Base-by-base conservation (phyloP, 2,329 filamentous ascomycete species). In the Acephala macrosclerotiorum region DNA sequence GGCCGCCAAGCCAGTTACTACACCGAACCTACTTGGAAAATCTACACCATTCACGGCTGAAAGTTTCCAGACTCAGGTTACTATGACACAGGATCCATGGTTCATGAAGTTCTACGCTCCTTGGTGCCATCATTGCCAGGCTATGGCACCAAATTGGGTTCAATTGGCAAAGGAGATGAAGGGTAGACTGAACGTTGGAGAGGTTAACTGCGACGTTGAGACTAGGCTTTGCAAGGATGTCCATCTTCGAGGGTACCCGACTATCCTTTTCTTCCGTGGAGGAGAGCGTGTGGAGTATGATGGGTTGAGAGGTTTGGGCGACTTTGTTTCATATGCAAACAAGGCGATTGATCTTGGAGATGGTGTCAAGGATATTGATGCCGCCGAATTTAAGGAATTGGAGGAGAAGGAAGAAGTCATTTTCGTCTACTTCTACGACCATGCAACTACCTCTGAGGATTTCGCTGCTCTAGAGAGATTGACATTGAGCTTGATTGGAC, bases 101-200 rank as follows among this genome's bases (percentile, higher is more conserved):
- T 97, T 99, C 76, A 89, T 99, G 84, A 99, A 99, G 79, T 98
- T 99, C 78, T 98, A 97, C 77, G 94, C 93, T 20, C 96, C 96
- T 6, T 98, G 95, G 96, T 99, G 96, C 78, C 89, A 90, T 72
- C 96, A 99, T 80, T 99, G 96, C 79, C 92, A 97, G 80, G 92
- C 92, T 42, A 89, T 99, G 85, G 93, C 91, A 40, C 92, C 96
- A 2, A 94, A 89, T 70, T 99, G 96, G 96, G 83, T 89, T 68
- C 91, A 95, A 74, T 88, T 99, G 79, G 92, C 92, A 53, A 94
- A 94, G 77, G 93, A 95, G 75, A 96, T 97, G 92, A 88, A 94
- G 78, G 92, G 91, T 51, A 89, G 88, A 70, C 87, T 99, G 66
- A 97, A 98, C 76, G 85, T 99, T 74, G 96, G 95, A 66, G 94